phyloP scores from a whole-genome alignment of 441 rosid species.

The Euphorbia schlechtendalii region DNA sequence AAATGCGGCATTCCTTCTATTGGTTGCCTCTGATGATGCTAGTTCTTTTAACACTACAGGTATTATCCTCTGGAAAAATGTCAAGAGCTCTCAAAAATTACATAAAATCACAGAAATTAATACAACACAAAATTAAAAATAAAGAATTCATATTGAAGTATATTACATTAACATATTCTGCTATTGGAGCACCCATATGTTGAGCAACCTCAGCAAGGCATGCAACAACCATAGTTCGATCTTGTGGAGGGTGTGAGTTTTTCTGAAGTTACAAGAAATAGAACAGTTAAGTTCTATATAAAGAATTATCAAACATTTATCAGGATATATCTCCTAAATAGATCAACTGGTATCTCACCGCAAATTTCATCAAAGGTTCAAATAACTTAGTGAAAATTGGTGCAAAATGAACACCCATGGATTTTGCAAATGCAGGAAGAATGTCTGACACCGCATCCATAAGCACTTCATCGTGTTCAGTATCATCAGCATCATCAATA shows the following conservation, averaged over 20 bases:
- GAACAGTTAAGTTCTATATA: conserved; percentile 23
- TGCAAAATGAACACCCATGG: conserved; percentile 92
- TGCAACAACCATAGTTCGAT: conserved; percentile 97
- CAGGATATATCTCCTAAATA: background rate
- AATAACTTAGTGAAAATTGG: conserved; percentile 74
- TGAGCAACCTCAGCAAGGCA: conserved; percentile 98
- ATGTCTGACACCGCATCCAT: conserved; percentile 99
- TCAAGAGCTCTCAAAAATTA: conserved; percentile 17
- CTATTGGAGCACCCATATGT: conserved; percentile 89
- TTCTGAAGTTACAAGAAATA: conserved; percentile 47
- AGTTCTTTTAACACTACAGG: conserved; percentile 90
- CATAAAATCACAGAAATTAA: conserved; percentile 18
- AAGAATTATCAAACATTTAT: conserved; percentile 5
- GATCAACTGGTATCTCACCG: conserved; percentile 45
- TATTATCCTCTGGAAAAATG: conserved; percentile 73
- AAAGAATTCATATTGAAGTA: conserved; percentile 15
- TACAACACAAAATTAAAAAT: conserved; percentile 3
- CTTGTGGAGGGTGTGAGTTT: conserved; percentile 82
- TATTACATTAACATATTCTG: conserved; percentile 79
- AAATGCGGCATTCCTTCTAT: conserved; percentile 98
- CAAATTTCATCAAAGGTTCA: conserved; percentile 93
- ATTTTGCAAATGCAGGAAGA: conserved; percentile 96
- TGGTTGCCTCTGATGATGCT: conserved; percentile 77
- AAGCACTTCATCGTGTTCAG: conserved; percentile 87
- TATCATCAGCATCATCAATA: conserved; percentile 68